phyloP scores from a whole-genome alignment of 495 filamentous ascomycete species.

The Aspergillus steynii region DNA sequence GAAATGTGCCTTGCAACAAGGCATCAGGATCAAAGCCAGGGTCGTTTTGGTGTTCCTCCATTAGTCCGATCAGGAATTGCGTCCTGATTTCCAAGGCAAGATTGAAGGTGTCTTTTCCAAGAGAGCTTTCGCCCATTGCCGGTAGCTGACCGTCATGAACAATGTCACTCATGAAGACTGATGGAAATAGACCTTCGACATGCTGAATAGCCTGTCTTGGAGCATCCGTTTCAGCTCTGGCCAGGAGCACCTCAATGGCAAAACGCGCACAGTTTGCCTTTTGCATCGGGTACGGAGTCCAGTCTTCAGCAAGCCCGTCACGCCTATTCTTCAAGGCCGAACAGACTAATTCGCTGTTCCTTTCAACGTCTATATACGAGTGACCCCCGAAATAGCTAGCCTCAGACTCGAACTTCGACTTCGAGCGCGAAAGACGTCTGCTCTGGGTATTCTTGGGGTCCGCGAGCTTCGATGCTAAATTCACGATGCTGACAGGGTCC shows the following conservation, averaged over 20 bases:
- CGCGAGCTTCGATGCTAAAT: constrained; percentile 24
- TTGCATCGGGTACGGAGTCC: constrained; percentile 33
- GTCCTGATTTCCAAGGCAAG: constrained; percentile 45
- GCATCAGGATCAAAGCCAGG: constrained; percentile 28
- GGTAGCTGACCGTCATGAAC: constrained; percentile 4
- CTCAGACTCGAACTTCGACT: constrained; percentile 22
- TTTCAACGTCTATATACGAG: constrained; percentile 31
- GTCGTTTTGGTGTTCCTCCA: constrained; percentile 30
- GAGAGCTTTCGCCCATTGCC: constrained; percentile 27
- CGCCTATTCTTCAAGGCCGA: constrained; percentile 14
- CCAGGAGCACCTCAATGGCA: constrained; percentile 33
- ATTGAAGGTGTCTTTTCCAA: constrained; percentile 32
- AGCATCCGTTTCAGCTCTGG: constrained; percentile 15
- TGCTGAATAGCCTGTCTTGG: constrained; percentile 25
- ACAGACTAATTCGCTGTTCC: constrained; percentile 21
- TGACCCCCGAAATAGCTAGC: constrained; percentile 26
- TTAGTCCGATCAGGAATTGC: constrained; percentile 32
- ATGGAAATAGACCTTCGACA: constrained; percentile 35
- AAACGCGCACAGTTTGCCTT: constrained; percentile 43
- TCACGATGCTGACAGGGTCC: constrained; percentile 25
- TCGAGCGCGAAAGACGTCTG: constrained; percentile 24
- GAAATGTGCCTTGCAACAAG: constrained; percentile 32
- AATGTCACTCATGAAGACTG: constrained; percentile 32
- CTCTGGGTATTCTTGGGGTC: constrained; percentile 31
- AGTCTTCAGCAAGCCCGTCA: constrained; percentile 15